These are phyloP conservation scores for Simplicillium sp. DNA, from an alignment of 2,329 filamentous ascomycete species.

Conservation along the genomic window DNA sequence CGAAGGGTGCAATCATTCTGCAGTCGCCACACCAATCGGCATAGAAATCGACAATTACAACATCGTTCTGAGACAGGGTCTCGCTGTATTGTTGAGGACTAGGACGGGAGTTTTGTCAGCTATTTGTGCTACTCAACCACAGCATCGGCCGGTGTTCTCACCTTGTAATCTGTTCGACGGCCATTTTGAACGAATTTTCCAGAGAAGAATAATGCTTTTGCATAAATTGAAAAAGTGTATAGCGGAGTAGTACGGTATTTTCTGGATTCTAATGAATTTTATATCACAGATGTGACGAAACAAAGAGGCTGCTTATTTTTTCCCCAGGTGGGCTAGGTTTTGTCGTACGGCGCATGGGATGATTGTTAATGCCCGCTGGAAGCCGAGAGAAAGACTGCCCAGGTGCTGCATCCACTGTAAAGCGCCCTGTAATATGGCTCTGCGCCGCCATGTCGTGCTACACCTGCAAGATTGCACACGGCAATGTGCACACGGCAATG, in stretches of 20 bases:
- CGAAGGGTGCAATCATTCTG: slow-evolving; percentile 70
- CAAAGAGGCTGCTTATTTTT: slow-evolving; percentile 4
- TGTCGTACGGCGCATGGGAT: not conserved
- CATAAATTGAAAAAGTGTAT: not conserved
- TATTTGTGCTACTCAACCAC: not conserved
- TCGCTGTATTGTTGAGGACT: not conserved
- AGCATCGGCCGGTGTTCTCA: not conserved
- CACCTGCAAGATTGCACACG: too few relatives aligned
- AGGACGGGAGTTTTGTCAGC: not conserved
- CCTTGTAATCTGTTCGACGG: slow-evolving; percentile 6
- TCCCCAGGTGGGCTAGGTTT: not conserved
- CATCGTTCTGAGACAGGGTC: slow-evolving; percentile 23
- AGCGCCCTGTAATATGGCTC: slow-evolving; percentile 23
- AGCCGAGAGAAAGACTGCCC: too few relatives aligned
- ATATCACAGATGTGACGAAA: too few relatives aligned
- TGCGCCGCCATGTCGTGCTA: too few relatives aligned
- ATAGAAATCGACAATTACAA: slow-evolving; percentile 72
- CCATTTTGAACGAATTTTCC: slow-evolving; percentile 2
- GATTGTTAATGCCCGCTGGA: slow-evolving; percentile 7
- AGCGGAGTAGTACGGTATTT: slow-evolving; percentile 13
- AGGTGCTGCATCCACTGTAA: not conserved
- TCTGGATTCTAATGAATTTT: too few relatives aligned
- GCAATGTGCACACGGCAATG: too few relatives aligned
- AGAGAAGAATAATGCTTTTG: not conserved
- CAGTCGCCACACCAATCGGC: slow-evolving; percentile 86